Evolutionary conservation across 225 moss, liverwort and hornwort genomes (phyloP).

Genomic region (Marchantia polymorpha): DNA sequence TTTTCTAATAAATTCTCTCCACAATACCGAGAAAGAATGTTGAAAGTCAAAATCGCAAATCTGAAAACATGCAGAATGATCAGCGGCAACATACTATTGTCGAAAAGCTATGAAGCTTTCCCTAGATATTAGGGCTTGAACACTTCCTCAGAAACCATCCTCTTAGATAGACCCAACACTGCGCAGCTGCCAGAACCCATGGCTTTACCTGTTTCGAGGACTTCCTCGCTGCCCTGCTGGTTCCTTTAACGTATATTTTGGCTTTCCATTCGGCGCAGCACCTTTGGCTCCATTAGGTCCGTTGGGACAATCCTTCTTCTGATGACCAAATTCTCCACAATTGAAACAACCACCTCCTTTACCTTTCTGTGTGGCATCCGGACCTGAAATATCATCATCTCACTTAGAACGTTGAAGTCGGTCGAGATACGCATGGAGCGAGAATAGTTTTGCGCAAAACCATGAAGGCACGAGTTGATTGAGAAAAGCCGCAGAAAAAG

Average conservation of each 20-base stretch:
- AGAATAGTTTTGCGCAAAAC: not conserved
- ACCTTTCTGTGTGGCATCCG: slow-evolving; percentile 33
- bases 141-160: not conserved
- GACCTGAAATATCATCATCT: slow-evolving; percentile 41
- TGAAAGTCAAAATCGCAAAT: too few species aligned
- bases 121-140: not conserved
- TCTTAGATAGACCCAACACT: too few species aligned
- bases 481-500: not conserved
- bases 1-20: too few species aligned
- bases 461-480: not conserved
- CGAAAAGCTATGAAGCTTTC: too few species aligned
- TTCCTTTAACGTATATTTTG: slow-evolving; percentile 84
- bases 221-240: slow-evolving; percentile 82
- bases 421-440: not conserved
- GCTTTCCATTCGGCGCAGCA: slow-evolving; percentile 45
- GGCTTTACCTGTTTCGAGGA: slow-evolving; percentile 53
- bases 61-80: too few species aligned
- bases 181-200: not conserved
- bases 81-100: too few species aligned
- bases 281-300: slow-evolving; percentile 41
- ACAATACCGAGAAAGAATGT: too few species aligned
- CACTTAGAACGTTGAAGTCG: not conserved
- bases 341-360: slow-evolving; percentile 78
- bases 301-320: slow-evolving; percentile 74
- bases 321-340: slow-evolving; percentile 88